Evolutionary conservation across 202 grass and related monocot genomes (phyloP).

Genomic region (Bolboschoenoplectus hybrid): DNA sequence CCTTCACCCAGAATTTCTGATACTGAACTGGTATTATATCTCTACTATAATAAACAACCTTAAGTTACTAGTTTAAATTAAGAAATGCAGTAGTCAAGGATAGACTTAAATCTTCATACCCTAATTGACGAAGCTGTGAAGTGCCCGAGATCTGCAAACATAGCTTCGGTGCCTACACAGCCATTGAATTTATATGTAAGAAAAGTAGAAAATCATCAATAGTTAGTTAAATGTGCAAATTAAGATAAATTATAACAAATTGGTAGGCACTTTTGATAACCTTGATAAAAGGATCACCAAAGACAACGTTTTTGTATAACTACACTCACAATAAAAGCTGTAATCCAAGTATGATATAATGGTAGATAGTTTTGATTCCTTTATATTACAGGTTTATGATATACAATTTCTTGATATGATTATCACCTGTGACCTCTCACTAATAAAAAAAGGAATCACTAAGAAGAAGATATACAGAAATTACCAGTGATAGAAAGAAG

Average conservation of each 20-base stretch:
- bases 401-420: background rate
- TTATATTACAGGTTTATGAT: background rate
- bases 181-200: constrained; percentile 14
- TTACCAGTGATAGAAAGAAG: constrained; percentile 82
- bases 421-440: background rate
- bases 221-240: constrained; percentile 10
- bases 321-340: background rate
- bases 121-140: constrained; percentile 68
- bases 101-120: constrained; percentile 46
- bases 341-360: background rate
- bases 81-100: background rate
- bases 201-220: background rate
- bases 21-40: background rate
- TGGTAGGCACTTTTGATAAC: background rate
- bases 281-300: background rate
- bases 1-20: background rate
- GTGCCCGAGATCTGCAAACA: constrained; percentile 91
- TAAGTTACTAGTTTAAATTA: background rate
- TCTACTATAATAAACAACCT: background rate
- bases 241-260: constrained; percentile 12
- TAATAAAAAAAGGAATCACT: too few species aligned
- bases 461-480: background rate
- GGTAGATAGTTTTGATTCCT: background rate
- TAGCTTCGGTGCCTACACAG: constrained; percentile 76
- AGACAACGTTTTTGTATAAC: background rate